Conservation (phyloP, 208 protist genomes). For the Trypanosoma caninum region DNA sequence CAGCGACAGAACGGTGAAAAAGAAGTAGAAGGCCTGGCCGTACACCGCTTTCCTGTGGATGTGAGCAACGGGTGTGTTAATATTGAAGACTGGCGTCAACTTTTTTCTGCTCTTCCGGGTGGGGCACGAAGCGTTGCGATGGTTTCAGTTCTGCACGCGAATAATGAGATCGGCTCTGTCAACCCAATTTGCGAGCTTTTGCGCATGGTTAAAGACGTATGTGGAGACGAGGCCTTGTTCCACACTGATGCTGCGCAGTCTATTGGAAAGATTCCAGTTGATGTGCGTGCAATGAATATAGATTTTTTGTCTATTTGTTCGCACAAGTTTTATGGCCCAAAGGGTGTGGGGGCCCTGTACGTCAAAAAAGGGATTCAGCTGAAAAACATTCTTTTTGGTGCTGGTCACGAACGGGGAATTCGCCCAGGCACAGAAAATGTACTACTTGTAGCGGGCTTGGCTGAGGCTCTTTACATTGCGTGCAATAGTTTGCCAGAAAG, state of each 20-base stretch:
- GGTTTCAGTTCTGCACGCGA: conserved; percentile 95
- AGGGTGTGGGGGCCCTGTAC: conserved; percentile 84
- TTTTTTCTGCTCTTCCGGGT: conserved; percentile 28
- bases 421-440: conserved; percentile 89
- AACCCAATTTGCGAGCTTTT: conserved; percentile 89
- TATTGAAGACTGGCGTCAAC: conserved; percentile 28
- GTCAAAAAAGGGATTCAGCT: conserved; percentile 52
- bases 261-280: conserved; percentile 96
- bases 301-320: conserved; percentile 96
- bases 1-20: conserved; percentile 13
- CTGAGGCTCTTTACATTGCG: conserved; percentile 58
- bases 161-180: conserved; percentile 94
- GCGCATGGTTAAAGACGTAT: conserved; percentile 53
- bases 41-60: conserved; percentile 43
- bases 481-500: conserved; percentile 33
- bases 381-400: conserved; percentile 70
- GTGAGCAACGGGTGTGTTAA: conserved; percentile 32
- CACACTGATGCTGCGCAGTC: conserved; percentile 96
- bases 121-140: conserved; percentile 57
- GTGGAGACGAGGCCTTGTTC: conserved; percentile 62
- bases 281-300: conserved; percentile 89
- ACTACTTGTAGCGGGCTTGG: conserved; percentile 68
- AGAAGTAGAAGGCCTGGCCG: conserved; percentile 15
- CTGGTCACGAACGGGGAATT: conserved; percentile 74
- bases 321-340: conserved; percentile 98